Conservation (phyloP, 225 moss, liverwort and hornwort genomes). For the Bryum argenteum region DNA sequence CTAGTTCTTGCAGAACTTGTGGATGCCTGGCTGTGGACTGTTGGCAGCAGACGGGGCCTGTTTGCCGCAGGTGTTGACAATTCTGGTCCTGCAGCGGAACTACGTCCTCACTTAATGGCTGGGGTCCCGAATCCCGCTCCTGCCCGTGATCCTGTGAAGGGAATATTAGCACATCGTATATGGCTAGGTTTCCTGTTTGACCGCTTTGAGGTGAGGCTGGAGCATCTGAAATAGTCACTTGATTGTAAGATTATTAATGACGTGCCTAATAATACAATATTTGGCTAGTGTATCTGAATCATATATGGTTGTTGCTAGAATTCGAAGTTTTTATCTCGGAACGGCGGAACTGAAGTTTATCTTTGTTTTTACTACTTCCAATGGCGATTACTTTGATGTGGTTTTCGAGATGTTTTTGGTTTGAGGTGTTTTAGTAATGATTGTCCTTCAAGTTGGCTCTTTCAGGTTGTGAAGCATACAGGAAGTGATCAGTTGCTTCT, state of each 20-base stretch:
- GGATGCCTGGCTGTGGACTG: slow-evolving; percentile 93
- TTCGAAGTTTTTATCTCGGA: no score
- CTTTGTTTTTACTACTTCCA: slow-evolving; percentile 5
- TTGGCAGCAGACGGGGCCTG: slow-evolving; percentile 62
- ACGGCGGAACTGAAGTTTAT: neutral
- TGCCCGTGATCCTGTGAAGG: slow-evolving; percentile 61
- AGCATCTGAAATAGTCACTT: slow-evolving; percentile 10
- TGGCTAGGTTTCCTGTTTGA: slow-evolving; percentile 91
- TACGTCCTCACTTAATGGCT: slow-evolving; percentile 71
- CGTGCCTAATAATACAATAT: neutral
- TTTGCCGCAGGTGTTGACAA: slow-evolving; percentile 65
- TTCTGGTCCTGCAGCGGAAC: slow-evolving; percentile 64
- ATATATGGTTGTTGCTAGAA: no score
- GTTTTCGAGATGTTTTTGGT: neutral
- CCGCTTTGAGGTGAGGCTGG: slow-evolving; percentile 73
- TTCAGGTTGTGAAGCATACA: slow-evolving; percentile 74
- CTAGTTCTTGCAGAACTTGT: slow-evolving; percentile 81
- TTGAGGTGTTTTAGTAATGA: slow-evolving; percentile 6
- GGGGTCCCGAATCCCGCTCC: slow-evolving; percentile 55
- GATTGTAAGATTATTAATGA: neutral
- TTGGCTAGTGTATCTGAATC: no score
- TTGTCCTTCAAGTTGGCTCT: slow-evolving; percentile 13
- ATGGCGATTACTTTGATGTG: slow-evolving; percentile 1
- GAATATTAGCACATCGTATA: slow-evolving; percentile 67
- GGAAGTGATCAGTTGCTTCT: slow-evolving; percentile 78